phyloP scores from a whole-genome alignment of 129 eudicot species.

The Centaurea solstitialis region DNA sequence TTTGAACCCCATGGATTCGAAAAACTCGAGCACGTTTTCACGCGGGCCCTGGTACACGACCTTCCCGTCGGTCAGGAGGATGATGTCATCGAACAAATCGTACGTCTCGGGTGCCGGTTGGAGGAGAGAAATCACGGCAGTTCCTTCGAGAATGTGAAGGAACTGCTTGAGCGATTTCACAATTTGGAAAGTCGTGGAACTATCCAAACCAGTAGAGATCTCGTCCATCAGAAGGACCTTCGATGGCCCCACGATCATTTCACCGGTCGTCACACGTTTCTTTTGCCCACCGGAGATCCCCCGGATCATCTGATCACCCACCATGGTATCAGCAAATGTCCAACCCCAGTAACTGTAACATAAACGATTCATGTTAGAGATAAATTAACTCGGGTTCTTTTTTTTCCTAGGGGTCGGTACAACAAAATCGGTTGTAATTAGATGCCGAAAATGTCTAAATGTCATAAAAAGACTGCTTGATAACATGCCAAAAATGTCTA shows the following conservation, averaged over 20 bases:
- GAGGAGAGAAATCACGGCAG: slow-evolving; percentile 71
- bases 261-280: slow-evolving; percentile 85
- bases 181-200: slow-evolving; percentile 74
- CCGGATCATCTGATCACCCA: slow-evolving; percentile 69
- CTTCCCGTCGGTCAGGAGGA: slow-evolving; percentile 64
- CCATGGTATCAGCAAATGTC: slow-evolving; percentile 82
- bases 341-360: slow-evolving; percentile 60
- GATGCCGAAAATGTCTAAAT: not conserved
- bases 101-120: slow-evolving; percentile 93
- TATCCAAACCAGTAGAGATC: slow-evolving; percentile 85
- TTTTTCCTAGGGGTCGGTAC: not conserved
- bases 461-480: not conserved
- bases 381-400: not conserved
- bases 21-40: slow-evolving; percentile 71
- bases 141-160: slow-evolving; percentile 70
- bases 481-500: too few species aligned
- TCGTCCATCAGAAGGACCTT: slow-evolving; percentile 84
- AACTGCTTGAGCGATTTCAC: slow-evolving; percentile 57
- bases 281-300: slow-evolving; percentile 87
- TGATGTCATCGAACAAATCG: slow-evolving; percentile 68
- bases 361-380: not conserved
- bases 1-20: slow-evolving; percentile 64
- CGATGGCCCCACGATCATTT: slow-evolving; percentile 82
- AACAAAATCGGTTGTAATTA: not conserved
- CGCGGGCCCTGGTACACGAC: slow-evolving; percentile 79